Percentiles rank a stretch among this genome's conserved stretches.
Evolutionary conservation across 2,329 filamentous ascomycete genomes (phyloP).

Genomic region (Neofusicoccum sp.): DNA sequence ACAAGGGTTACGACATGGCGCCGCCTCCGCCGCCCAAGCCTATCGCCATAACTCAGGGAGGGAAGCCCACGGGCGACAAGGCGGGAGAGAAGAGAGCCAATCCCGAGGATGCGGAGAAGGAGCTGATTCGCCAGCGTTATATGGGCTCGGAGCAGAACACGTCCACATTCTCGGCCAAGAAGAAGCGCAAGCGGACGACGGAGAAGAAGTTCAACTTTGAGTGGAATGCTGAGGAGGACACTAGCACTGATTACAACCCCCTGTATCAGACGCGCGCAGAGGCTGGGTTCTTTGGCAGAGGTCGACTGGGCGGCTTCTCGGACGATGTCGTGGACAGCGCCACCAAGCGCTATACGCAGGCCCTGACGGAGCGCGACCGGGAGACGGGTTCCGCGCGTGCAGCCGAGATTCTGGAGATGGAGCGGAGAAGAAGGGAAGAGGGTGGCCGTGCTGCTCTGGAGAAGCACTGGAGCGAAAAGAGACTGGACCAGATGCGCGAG

Average conservation of each 20-base stretch:
- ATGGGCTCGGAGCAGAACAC: constrained; percentile 87
- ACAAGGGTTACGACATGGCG: constrained; percentile 52
- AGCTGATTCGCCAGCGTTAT: constrained; percentile 75
- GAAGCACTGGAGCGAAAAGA: constrained; percentile 95
- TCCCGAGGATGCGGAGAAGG: constrained; percentile 65
- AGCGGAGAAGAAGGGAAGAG: constrained; percentile 71
- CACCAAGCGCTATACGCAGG: constrained; percentile 60
- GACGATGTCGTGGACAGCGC: constrained; percentile 55
- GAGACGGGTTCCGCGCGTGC: constrained; percentile 77
- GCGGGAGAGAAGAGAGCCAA: constrained; percentile 28
- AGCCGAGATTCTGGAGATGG: constrained; percentile 79
- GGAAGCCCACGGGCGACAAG: constrained; percentile 23
- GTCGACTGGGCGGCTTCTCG: constrained; percentile 65
- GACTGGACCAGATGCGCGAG: constrained; percentile 88
- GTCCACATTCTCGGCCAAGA: constrained; percentile 89
- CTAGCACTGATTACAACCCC: constrained; percentile 77
- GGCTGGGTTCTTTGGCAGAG: constrained; percentile 67
- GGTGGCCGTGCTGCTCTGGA: constrained; percentile 72
- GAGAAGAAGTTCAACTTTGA: constrained; percentile 99
- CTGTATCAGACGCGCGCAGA: constrained; percentile 69
- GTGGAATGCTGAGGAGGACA: constrained; percentile 95
- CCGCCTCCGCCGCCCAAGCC: constrained; percentile 49
- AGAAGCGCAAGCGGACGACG: constrained; percentile 88
- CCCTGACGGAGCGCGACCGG: constrained; percentile 70
- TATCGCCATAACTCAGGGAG: constrained; percentile 28